Evolutionary conservation across 495 filamentous ascomycete genomes (phyloP).

Genomic region (Aspergillus affinis): DNA sequence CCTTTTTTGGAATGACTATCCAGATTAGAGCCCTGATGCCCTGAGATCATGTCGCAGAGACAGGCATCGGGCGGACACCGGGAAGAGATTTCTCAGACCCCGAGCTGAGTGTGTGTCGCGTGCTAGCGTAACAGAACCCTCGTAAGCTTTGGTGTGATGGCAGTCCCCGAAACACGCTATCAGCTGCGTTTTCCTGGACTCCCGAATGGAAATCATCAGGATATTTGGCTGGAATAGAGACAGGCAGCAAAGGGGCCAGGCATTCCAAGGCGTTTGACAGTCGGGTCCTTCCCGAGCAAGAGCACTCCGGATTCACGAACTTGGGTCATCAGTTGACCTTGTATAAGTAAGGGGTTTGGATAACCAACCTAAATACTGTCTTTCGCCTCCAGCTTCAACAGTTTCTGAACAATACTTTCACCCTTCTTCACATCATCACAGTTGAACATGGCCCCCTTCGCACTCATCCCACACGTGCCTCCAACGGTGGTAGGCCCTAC

Average conservation of each 20-base stretch:
- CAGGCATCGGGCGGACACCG: neutral
- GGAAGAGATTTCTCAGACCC: neutral
- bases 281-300: neutral
- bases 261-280: neutral
- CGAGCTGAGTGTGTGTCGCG: neutral
- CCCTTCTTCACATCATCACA: neutral
- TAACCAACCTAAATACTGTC: neutral
- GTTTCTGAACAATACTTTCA: neutral
- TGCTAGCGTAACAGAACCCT: too few relatives aligned
- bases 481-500: constrained; percentile 12
- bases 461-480: neutral
- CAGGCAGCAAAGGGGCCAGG: neutral
- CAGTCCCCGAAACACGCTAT: too few relatives aligned
- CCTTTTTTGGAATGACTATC: neutral
- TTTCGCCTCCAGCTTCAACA: neutral
- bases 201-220: too few relatives aligned
- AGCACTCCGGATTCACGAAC: neutral
- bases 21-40: neutral
- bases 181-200: too few relatives aligned
- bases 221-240: neutral
- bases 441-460: neutral
- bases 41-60: neutral
- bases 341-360: neutral
- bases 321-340: neutral
- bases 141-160: too few relatives aligned